Base-by-base conservation (phyloP, 441 rosid species). In the Adansonia grandidieri region DNA sequence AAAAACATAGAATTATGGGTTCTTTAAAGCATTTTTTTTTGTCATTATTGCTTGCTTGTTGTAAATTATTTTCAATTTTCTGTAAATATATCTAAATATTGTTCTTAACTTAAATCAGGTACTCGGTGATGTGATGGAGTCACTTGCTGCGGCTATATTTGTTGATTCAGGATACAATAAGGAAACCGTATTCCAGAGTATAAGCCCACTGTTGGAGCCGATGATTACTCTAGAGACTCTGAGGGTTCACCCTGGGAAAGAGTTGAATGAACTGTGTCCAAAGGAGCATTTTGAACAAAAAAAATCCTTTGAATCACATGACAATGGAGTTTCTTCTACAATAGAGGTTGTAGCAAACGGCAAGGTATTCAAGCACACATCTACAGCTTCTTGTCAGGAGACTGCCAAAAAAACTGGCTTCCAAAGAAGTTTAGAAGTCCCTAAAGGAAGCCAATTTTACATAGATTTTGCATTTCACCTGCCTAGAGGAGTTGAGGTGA, bases 51-150 rank as follows among this genome's bases (percentile, higher is more conserved):
- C 64, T 9, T 2, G 14, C 17, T 45, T 19, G 53, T 44, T 66
- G 13, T 67, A 67, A 67, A 19, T 22, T 67, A 15, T 19, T 45
- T 44, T n/a, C 15, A 47, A 68, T 47, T 68, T 68, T 11, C 71
- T 66, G 6, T 45, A 32, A 45, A 44, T 58, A 58, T 32, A 57
- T 71, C 14, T 15, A 3, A 64, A 54, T n/a, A 13, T 73, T 68
- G 13, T 17, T 66, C n/a, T 1, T 20, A 3, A 45, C 42, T 69
- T 63, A 28, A 14, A 1, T 22, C 85, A 95, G 99, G 99, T 89
- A 19, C 96, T 96, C n/a, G 98, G 94, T 80, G 98, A 96, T 78
- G 83, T 96, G 9, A 88, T 93, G 1, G 98, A 96, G 80, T 93
- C 99, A 13, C 79, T 96, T 54, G 99, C 93, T 0, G 99, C 98